Evolutionary conservation across 1,139 yeast species (phyloP).

Genomic region (Kodamaea sp.): DNA sequence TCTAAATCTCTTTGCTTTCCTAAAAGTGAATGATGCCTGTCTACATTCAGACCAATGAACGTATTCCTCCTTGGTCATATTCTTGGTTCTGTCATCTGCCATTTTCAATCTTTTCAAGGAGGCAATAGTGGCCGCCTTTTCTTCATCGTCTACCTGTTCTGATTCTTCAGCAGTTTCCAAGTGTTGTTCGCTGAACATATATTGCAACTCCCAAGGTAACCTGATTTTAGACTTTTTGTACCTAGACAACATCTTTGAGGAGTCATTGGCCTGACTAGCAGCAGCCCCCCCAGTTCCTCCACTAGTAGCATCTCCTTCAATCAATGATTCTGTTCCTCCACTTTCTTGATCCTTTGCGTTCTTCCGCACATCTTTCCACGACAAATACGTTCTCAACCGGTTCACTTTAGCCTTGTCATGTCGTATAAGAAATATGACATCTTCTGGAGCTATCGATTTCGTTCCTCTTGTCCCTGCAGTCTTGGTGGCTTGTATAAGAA

Average conservation of each 20-base stretch:
- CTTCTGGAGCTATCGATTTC: conserved; percentile 86
- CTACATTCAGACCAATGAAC: conserved; percentile 99
- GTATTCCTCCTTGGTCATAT: conserved; percentile 95
- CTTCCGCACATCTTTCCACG: conserved; percentile 97
- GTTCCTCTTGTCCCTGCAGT: conserved; percentile 83
- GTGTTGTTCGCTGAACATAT: conserved; percentile 91
- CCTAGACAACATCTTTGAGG: conserved; percentile 61
- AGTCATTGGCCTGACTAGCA: conserved; percentile 41
- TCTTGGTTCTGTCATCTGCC: conserved; percentile 91
- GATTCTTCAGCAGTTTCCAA: conserved; percentile 77
- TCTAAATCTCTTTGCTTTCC: conserved; percentile 87
- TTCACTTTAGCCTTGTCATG: conserved; percentile 95
- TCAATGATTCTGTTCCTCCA: conserved; percentile 65
- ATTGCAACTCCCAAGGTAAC: conserved; percentile 93
- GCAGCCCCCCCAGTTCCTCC: conserved; percentile 34
- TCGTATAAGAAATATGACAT: conserved; percentile 85
- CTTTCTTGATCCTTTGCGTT: conserved; percentile 95
- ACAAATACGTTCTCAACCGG: conserved; percentile 81
- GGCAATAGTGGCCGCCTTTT: conserved; percentile 85
- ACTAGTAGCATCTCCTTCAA: conserved; percentile 42
- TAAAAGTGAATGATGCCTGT: conserved; percentile 93
- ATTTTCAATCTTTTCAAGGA: conserved; percentile 83
- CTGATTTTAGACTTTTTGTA: conserved; percentile 79
- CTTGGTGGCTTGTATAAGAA: conserved; percentile 74
- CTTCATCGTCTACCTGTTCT: conserved; percentile 83